Evolutionary conservation across 805 yeast species (phyloP).

Genomic region (Saccharomycopsis fodiens): DNA sequence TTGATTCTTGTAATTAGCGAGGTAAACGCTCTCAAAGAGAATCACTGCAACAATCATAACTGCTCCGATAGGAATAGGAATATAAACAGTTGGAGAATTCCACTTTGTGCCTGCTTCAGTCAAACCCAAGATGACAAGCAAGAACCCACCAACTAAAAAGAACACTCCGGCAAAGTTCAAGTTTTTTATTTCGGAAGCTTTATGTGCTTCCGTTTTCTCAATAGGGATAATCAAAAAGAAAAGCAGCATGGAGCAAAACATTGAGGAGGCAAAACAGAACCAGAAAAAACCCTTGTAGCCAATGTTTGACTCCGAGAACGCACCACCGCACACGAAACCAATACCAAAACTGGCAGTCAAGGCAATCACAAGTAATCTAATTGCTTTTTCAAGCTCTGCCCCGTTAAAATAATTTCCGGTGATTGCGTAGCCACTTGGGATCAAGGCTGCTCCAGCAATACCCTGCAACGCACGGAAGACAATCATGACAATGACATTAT

Average conservation of each 20-base stretch:
- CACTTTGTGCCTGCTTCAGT: constrained; percentile 14
- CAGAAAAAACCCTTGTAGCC: constrained; percentile 16
- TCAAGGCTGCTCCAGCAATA: constrained; percentile 35
- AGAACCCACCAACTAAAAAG: constrained; percentile 24
- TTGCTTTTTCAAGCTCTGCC: constrained; percentile 24
- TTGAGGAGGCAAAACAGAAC: constrained; percentile 19
- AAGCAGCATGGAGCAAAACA: constrained; percentile 21
- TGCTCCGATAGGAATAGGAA: constrained; percentile 34
- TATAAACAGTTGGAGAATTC: constrained; percentile 27
- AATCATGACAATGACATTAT: constrained; percentile 27
- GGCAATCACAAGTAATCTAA: too few species aligned
- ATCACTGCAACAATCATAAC: constrained; percentile 25
- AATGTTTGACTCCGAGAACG: constrained; percentile 6
- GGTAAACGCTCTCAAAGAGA: constrained; percentile 27
- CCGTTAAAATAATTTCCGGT: constrained; percentile 28
- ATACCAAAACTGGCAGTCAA: constrained; percentile 23
- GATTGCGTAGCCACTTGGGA: constrained; percentile 33
- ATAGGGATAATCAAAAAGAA: background rate
- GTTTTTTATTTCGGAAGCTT: constrained; percentile 1
- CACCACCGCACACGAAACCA: constrained; percentile 18
- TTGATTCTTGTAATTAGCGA: constrained; percentile 19
- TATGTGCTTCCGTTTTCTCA: constrained; percentile 5
- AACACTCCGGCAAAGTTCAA: constrained; percentile 7
- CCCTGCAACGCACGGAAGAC: too few species aligned
- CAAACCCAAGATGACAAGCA: too few species aligned